Evolutionary conservation across 208 protist genomes (phyloP), one percentile per base, ranked within the genome.

Genomic region (Trypanosoma theileri): DNA sequence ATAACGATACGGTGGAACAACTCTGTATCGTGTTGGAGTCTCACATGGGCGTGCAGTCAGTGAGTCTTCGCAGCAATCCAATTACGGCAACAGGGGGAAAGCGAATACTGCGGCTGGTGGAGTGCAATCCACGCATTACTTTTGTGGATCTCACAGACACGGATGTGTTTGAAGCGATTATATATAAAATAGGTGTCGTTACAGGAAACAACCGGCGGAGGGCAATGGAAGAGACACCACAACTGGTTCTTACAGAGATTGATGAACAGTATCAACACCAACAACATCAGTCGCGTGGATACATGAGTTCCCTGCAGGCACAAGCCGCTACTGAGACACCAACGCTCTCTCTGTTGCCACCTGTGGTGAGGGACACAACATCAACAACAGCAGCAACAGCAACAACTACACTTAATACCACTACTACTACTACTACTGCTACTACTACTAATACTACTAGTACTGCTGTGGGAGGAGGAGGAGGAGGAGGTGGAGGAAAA

Each of bases 1-100:
- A 80, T 71, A 97, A 97, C 73, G 79, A 81, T 41, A 81, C 80
- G 16, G 89, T 96, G 7, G 54, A 71, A 4, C 17, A 53, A 22
- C 82, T 96, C 17, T 95, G 83, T 64, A 75, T 63, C 1, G 87
- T 91, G 53, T 70, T 94, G 11, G 54, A 84, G 69, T 66, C 54
- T n/a, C 93, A 97, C 80, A 61, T 88, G 48, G 77, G 87, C 58
- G 55, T 94, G 35, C 51, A 77, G 24, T 77, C 74, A 10, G 19
- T 97, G 45, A 91, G 75, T 68, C 74, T 97, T 31, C 77, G 86
- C 56, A 64, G 73, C 48, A 97, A 95, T 73, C 88, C 89, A 42
- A 94, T 95, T 61, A 92, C 93, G 13, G 73, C 81, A 17, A 67
- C 67, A 0, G 91, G 85, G 7, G 90, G 90, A 13, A 91, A 89